These are phyloP conservation scores for Candida labiduridarum DNA, from an alignment of 1,139 yeast species.

Conservation along the genomic window DNA sequence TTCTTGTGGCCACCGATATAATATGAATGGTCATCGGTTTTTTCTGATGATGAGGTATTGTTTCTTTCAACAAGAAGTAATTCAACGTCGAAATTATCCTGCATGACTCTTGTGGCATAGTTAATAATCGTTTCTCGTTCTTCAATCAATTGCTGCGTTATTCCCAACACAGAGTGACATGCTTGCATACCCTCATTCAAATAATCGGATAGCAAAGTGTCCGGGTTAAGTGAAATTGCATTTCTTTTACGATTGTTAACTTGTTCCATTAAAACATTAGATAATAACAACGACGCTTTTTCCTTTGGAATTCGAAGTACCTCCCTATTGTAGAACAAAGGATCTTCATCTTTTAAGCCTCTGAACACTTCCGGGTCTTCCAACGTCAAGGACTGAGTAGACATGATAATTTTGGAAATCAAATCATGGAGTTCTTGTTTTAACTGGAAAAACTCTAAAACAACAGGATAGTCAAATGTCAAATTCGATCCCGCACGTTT, in stretches of 20 bases:
- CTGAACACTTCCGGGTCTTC: constrained; percentile 74
- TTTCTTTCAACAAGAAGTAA: constrained; percentile 62
- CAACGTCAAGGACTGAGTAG: constrained; percentile 69
- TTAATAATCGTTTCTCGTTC: constrained; percentile 71
- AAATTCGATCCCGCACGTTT: constrained; percentile 25
- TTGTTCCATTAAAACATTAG: constrained; percentile 48
- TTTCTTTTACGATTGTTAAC: constrained; percentile 35
- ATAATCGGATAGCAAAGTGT: constrained; percentile 45
- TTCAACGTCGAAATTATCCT: constrained; percentile 67
- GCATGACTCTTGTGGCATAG: constrained; percentile 78
- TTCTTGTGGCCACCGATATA: constrained; percentile 40
- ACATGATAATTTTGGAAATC: constrained; percentile 61
- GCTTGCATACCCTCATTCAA: constrained; percentile 50
- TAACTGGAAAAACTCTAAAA: constrained; percentile 71
- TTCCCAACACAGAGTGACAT: constrained; percentile 43
- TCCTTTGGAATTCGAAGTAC: constrained; percentile 47
- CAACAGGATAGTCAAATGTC: constrained; percentile 59
- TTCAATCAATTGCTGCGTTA: constrained; percentile 62
- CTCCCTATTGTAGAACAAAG: constrained; percentile 44
- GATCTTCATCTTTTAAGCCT: constrained; percentile 60
- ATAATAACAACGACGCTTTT: constrained; percentile 51
- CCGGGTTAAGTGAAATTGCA: constrained; percentile 52
- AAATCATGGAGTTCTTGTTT: constrained; percentile 76
- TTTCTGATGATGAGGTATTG: constrained; percentile 49
- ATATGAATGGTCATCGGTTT: constrained; percentile 37